Base-by-base conservation (phyloP, 345 rosid species). In the Populus tremula region DNA sequence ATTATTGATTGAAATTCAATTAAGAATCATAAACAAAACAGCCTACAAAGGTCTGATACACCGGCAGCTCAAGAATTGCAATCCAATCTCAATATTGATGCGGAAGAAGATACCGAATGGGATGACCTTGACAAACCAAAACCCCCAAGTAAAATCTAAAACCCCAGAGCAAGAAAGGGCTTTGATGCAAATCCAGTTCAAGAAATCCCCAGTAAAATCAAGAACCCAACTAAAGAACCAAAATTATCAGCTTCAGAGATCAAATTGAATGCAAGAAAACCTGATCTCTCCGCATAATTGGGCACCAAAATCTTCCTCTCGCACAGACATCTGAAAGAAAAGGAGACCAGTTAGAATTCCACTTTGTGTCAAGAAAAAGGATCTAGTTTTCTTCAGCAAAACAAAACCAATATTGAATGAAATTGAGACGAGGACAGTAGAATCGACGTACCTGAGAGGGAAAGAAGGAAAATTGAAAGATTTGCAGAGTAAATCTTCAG, bases 161-260 rank as follows among this genome's bases (percentile, higher is more conserved):
- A 70, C 70, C 85, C 78, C 76, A 75, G 70, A 82, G 76, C 66
- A 67, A 82, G 31, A 75, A 61, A 41, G 78, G 75, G 80, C 77
- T 77, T 75, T 79, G 80, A 86, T 83, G 67, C 56, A 73, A 75
- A 73, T 83, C 81, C 86, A 78, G 75, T 49, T 76, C 83, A 84
- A 80, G 78, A 81, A 33, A 82, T 17, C 35, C 69, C 71, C 74
- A 23, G 29, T 41, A 53, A 17, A 77, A n/a, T 45, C 80, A 83
- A 81, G 45, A 72, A 77, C 59, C 11, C 78, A 62, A 49, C 43
- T 13, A 78, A 80, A 72, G 77, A 77, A 75, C 67, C 78, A 64
- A 69, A 10, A 80, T 12, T 23, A 67, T 74, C 78, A 73, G 75
- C 76, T 75, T 64, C 64, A 67, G 27, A 41, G 63, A 82, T 78